These are phyloP conservation scores for Puccinia horiana DNA, from an alignment of 1,284 basidiomycete genomes.

Conservation along the genomic window DNA sequence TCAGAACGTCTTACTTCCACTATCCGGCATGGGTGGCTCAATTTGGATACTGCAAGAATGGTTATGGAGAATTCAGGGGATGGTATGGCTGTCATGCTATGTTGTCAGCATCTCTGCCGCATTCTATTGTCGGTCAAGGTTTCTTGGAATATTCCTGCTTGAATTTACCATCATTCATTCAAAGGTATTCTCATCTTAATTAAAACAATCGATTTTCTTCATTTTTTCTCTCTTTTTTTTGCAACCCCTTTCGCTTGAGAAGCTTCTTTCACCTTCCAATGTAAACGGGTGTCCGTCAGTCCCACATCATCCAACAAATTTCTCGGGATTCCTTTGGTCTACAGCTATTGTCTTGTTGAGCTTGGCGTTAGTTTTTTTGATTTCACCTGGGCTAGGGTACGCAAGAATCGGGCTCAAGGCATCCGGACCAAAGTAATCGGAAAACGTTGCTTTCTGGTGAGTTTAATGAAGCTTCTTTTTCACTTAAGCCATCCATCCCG, in stretches of 20 bases:
- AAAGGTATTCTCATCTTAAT: neutral
- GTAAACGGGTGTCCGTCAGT: neutral
- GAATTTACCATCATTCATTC: neutral
- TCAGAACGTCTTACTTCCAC: neutral
- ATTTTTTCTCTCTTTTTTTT: neutral
- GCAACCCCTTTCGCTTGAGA: neutral
- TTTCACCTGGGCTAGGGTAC: slow-evolving; percentile 48
- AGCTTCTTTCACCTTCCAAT: slow-evolving; percentile 6
- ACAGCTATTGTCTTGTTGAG: slow-evolving; percentile 21
- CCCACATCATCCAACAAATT: neutral
- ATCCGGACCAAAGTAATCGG: slow-evolving; percentile 44
- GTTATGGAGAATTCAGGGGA: slow-evolving; percentile 35
- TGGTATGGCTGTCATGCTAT: slow-evolving; percentile 30
- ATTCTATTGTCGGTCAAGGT: slow-evolving; percentile 33
- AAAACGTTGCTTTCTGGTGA: slow-evolving; percentile 28
- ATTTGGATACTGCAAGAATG: slow-evolving; percentile 46
- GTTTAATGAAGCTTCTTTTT: neutral
- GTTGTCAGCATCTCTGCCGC: slow-evolving; percentile 23
- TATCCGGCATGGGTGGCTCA: slow-evolving; percentile 41
- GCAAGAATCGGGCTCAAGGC: slow-evolving; percentile 44
- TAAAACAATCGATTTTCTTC: neutral
- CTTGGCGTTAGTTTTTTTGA: slow-evolving; percentile 27
- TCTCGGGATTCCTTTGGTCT: neutral
- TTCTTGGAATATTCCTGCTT: neutral
- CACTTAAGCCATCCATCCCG: neutral